Evolutionary conservation across 176 grass and related monocot genomes (phyloP).

Genomic region (Oryza brachyantha): DNA sequence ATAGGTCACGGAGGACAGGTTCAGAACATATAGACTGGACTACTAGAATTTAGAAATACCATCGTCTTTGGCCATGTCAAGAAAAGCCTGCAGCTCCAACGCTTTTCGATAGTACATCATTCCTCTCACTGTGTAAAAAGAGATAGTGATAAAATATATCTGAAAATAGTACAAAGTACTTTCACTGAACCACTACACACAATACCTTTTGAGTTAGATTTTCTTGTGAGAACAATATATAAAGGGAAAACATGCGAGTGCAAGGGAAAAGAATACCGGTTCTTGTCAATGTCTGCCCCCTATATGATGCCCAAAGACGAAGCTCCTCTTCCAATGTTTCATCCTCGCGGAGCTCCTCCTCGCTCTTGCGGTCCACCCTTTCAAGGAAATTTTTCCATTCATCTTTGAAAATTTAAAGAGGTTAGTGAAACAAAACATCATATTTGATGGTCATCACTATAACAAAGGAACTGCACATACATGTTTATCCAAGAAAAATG

Average conservation of each 20-base stretch:
- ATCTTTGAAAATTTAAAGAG: slow-evolving; percentile 45
- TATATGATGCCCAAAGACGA: slow-evolving; percentile 90
- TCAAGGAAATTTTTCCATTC: slow-evolving; percentile 95
- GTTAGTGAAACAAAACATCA: slow-evolving; percentile 23
- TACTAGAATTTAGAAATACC: slow-evolving; percentile 49
- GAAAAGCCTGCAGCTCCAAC: slow-evolving; percentile 93
- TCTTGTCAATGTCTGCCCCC: slow-evolving; percentile 92
- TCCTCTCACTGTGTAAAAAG: slow-evolving; percentile 71
- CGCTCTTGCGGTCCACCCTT: slow-evolving; percentile 46
- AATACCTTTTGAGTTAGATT: background rate
- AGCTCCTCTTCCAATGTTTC: slow-evolving; percentile 80
- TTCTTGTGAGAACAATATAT: background rate
- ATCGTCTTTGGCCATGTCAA: slow-evolving; percentile 88
- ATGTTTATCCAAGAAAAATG: slow-evolving; percentile 20
- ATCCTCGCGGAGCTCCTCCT: slow-evolving; percentile 63
- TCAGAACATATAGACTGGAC: slow-evolving; percentile 16
- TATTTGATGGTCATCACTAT: slow-evolving; percentile 7
- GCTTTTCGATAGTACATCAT: slow-evolving; percentile 99
- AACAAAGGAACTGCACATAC: background rate
- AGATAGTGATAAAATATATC: background rate
- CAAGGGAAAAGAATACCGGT: slow-evolving; percentile 50
- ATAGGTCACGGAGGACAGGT: background rate
- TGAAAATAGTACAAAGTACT: background rate
- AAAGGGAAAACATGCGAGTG: background rate
- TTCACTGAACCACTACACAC: background rate